Evolutionary conservation across 257 asterid genomes (phyloP).

Genomic region (Solanum appendiculatum): DNA sequence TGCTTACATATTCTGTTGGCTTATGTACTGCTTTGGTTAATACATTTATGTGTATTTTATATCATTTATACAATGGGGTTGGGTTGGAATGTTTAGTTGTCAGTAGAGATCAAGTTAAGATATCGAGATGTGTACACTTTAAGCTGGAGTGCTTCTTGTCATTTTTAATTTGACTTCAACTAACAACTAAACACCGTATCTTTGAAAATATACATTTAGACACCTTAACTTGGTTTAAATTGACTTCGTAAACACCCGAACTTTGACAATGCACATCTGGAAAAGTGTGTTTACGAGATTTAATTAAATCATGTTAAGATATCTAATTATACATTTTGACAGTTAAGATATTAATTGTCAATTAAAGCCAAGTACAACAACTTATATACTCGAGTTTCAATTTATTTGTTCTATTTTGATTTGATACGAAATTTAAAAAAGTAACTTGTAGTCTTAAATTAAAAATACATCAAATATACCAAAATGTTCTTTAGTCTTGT

Average conservation of each 20-base stretch:
- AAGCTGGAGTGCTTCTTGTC: not conserved
- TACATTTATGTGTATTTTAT: not conserved
- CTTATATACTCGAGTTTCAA: too few relatives aligned
- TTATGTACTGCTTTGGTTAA: not conserved
- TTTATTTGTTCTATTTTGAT: not conserved
- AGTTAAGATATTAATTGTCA: not conserved
- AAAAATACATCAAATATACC: too few relatives aligned
- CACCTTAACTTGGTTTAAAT: not conserved
- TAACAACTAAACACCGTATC: too few relatives aligned
- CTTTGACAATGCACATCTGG: not conserved
- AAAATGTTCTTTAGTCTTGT: too few relatives aligned
- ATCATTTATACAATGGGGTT: not conserved
- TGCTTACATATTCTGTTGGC: not conserved
- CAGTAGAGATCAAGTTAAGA: not conserved
- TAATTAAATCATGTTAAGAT: not conserved
- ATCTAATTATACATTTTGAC: too few relatives aligned
- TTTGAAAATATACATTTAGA: too few relatives aligned
- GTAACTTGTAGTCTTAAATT: too few relatives aligned
- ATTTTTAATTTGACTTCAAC: too few relatives aligned
- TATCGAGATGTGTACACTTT: not conserved
- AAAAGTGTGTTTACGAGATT: not conserved
- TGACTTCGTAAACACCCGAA: rapidly evolving
- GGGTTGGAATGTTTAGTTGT: too few relatives aligned
- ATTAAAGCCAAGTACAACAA: not conserved
- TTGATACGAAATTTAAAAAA: not conserved